These are phyloP conservation scores for Annulohypoxylon moriforme DNA, from an alignment of 495 filamentous ascomycete genomes.

Conservation along the genomic window DNA sequence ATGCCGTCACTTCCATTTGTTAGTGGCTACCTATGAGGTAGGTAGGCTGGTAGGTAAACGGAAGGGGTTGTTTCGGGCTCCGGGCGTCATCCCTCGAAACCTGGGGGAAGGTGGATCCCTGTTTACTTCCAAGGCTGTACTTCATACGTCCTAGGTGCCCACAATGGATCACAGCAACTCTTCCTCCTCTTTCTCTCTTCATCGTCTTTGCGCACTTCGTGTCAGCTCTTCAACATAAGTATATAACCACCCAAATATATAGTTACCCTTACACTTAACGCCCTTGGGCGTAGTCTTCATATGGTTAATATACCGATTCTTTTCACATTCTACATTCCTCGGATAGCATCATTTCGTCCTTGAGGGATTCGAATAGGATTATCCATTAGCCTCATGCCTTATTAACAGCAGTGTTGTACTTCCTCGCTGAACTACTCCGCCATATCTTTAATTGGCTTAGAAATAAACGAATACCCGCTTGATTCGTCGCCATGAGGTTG, in stretches of 20 bases:
- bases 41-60: background rate
- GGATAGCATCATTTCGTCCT: constrained; percentile 16
- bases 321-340: constrained; percentile 3
- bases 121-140: constrained; percentile 7
- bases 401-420: constrained; percentile 3
- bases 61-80: constrained; percentile 9
- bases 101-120: constrained; percentile 34
- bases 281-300: background rate
- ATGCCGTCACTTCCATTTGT: constrained; percentile 34
- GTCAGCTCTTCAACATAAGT: background rate
- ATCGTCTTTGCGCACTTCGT: background rate
- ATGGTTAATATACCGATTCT: background rate
- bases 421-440: background rate
- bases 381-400: constrained; percentile 28
- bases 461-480: constrained; percentile 24
- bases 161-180: background rate
- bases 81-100: constrained; percentile 26
- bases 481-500: constrained; percentile 40
- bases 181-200: background rate
- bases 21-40: constrained; percentile 18
- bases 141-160: constrained; percentile 6
- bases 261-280: background rate
- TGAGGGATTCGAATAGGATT: constrained; percentile 12
- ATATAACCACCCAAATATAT: background rate
- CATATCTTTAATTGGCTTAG: constrained; percentile 31